Evolutionary conservation across 768 basidiomycete species (phyloP), one percentile per base, ranked within the genome.

Genomic region (Russula abietina): DNA sequence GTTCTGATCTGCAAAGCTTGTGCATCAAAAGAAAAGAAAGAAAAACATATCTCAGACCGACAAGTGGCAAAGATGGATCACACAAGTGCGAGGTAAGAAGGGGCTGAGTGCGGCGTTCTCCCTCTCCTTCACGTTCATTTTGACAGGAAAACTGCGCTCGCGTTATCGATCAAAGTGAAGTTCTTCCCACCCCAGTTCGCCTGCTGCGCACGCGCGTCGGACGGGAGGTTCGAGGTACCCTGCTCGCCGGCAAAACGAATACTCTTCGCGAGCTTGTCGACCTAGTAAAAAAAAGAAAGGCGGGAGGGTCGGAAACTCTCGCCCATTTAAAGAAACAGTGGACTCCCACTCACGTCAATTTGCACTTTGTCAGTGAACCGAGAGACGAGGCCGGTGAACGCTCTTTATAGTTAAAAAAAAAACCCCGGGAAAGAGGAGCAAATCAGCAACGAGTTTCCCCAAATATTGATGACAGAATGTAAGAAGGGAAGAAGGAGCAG

Each of bases 141-240:
- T 10, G 65, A 57, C 52, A 65, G 38, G 53, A 48, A 48, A 9
- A 63, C 0, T 0, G 65, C 57, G 17, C 39, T 51, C 19, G 50
- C 33, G 52, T 88, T 89, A 6, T 69, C 70, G 49, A 89, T 76
- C n/a, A 82, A 22, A 1, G 83, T 86, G 62, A 82, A 88, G 51
- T 67, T 70, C 0, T 72, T 71, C 8, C 69, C 78, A 1, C 74
- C 74, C 45, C 71, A 70, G 3, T 75, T 79, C 32, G 60, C 70
- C 68, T 79, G 77, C 16, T 72, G 73, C 3, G 84, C 79, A 2
- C 73, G 70, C 0, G 77, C 79, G 22, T 70, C 71, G 17, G 79
- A 48, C 0, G 83, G 80, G 11, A 89, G 73, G 1, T 67, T 73
- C 0, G 78, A 70, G 0, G 82, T 80, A 0, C 87, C 87, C 2